Evolutionary conservation across 73 alveolate species (phyloP).

Genomic region (Paraurostyla sp.): DNA sequence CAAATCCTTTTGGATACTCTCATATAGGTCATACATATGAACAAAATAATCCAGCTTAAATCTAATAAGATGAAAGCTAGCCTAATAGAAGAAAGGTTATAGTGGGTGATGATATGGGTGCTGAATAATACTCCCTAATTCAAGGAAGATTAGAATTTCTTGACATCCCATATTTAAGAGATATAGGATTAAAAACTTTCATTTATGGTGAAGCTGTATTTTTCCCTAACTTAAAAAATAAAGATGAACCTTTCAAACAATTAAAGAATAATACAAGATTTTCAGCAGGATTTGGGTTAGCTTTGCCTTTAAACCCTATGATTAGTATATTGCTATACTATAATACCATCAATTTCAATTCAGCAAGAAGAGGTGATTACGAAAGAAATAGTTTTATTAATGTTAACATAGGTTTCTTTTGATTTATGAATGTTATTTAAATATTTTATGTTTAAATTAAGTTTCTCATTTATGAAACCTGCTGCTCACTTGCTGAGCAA

Average conservation of each 20-base stretch:
- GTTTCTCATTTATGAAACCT: no score
- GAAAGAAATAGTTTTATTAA: constrained; percentile 39
- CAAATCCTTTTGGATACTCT: constrained; percentile 26
- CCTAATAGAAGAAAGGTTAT: background rate
- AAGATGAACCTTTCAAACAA: background rate
- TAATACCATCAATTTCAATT: constrained; percentile 31
- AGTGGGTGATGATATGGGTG: constrained; percentile 50
- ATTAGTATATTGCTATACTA: constrained; percentile 21
- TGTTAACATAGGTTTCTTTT: constrained; percentile 53
- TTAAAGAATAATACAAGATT: background rate
- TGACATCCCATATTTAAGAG: constrained; percentile 13
- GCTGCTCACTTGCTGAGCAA: no score
- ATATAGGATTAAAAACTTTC: background rate
- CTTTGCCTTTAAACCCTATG: background rate
- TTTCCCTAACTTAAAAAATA: background rate
- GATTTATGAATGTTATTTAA: background rate
- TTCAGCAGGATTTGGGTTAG: constrained; percentile 41
- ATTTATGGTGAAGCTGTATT: constrained; percentile 17
- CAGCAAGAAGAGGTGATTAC: constrained; percentile 1
- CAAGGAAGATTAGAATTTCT: constrained; percentile 34
- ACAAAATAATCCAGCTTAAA: background rate
- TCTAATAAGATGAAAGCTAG: background rate
- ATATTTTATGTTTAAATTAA: no score
- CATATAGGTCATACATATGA: constrained; percentile 10
- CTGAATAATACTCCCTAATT: background rate